Evolutionary conservation across 2,329 filamentous ascomycete species (phyloP).

Genomic region (Alternaria novae-zelandiae): DNA sequence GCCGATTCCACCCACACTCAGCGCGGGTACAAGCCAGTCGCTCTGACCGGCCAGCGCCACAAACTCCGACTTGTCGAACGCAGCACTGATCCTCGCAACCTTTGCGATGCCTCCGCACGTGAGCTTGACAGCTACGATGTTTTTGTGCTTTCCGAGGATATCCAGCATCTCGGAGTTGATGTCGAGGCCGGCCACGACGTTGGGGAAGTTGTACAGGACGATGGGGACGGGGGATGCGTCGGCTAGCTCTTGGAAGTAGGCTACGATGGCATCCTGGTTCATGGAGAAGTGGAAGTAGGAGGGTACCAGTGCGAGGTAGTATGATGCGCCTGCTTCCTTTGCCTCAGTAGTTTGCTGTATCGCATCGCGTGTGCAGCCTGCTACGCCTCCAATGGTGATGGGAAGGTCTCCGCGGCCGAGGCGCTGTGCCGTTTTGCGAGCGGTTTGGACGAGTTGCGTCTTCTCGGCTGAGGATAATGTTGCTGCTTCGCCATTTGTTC

Average conservation of each 20-base stretch:
- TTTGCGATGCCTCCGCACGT: slow-evolving; percentile 52
- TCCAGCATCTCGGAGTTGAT: slow-evolving; percentile 52
- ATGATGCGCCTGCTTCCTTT: slow-evolving; percentile 48
- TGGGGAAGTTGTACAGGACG: slow-evolving; percentile 58
- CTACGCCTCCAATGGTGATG: slow-evolving; percentile 52
- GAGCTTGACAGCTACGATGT: slow-evolving; percentile 49
- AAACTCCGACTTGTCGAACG: slow-evolving; percentile 47
- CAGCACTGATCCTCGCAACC: slow-evolving; percentile 49
- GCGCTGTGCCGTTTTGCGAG: slow-evolving; percentile 47
- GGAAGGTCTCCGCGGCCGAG: slow-evolving; percentile 45
- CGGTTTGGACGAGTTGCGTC: slow-evolving; percentile 46
- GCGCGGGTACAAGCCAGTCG: slow-evolving; percentile 60
- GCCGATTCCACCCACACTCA: slow-evolving; percentile 65
- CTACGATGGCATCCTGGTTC: slow-evolving; percentile 44
- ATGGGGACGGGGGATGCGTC: slow-evolving; percentile 51
- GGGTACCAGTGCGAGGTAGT: slow-evolving; percentile 49
- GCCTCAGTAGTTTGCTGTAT: slow-evolving; percentile 49
- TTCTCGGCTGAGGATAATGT: slow-evolving; percentile 51
- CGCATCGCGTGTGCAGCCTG: slow-evolving; percentile 50
- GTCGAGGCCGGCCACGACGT: slow-evolving; percentile 52
- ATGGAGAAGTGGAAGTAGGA: slow-evolving; percentile 52
- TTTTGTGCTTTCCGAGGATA: slow-evolving; percentile 43
- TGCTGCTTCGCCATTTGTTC: slow-evolving; percentile 56
- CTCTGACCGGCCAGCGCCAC: slow-evolving; percentile 52
- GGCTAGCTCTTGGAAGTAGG: slow-evolving; percentile 47